Evolutionary conservation across 495 filamentous ascomycete genomes (phyloP).

Genomic region (Trichoderma virens): DNA sequence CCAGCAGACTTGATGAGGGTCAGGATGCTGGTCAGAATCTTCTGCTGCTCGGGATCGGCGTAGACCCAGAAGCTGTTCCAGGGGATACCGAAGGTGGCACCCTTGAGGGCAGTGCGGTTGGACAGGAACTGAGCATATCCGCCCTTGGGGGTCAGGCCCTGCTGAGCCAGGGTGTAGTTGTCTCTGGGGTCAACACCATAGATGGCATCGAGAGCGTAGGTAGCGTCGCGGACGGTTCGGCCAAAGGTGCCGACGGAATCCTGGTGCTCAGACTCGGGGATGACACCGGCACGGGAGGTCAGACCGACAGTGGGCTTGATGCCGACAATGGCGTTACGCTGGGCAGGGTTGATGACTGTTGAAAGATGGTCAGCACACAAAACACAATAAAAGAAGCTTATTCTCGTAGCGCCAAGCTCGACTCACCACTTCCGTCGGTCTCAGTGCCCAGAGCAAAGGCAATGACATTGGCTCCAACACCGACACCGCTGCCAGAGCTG

Average conservation of each 20-base stretch:
- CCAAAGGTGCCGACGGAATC: slow-evolving; percentile 63
- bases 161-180: slow-evolving; percentile 45
- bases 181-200: slow-evolving; percentile 37
- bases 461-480: slow-evolving; percentile 54
- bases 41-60: slow-evolving; percentile 44
- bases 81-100: slow-evolving; percentile 60
- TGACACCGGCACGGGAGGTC: slow-evolving; percentile 54
- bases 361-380: neutral
- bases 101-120: slow-evolving; percentile 44
- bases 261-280: slow-evolving; percentile 58
- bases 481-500: slow-evolving; percentile 54
- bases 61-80: slow-evolving; percentile 62
- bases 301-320: slow-evolving; percentile 65
- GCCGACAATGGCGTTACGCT: slow-evolving; percentile 51
- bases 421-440: slow-evolving; percentile 53
- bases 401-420: slow-evolving; percentile 11
- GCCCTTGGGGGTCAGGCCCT: slow-evolving; percentile 37
- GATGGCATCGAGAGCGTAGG: slow-evolving; percentile 58
- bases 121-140: slow-evolving; percentile 51
- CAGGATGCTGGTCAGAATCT: slow-evolving; percentile 45
- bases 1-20: slow-evolving; percentile 50
- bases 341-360: slow-evolving; percentile 59
- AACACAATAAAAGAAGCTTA: neutral
- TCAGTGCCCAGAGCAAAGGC: slow-evolving; percentile 63
- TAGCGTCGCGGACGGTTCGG: slow-evolving; percentile 57